Base-by-base conservation (phyloP, 768 basidiomycete genomes). In the Psilocybe tampanensis region DNA sequence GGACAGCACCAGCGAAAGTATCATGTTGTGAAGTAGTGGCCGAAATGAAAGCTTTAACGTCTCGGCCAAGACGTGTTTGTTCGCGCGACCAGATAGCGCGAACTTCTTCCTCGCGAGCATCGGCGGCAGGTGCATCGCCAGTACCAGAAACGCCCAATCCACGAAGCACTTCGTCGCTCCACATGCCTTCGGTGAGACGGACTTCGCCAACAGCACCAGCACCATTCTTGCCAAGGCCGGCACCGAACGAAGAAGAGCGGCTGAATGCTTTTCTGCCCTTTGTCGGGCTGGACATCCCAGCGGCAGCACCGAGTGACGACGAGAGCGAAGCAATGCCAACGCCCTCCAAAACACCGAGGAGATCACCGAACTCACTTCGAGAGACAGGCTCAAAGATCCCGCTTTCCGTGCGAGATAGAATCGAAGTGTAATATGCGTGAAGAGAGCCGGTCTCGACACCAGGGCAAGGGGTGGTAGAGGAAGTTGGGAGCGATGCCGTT, bases 281-380 rank as follows among this genome's bases (percentile, higher is more conserved):
- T 62, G 77, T 82, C 8, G 60, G 41, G 26, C 53, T 58, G 17
- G 76, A 72, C 0, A 82, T 76, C 8, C 79, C 74, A 3, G 72
- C 59, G 19, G 70, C 60, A 56, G 49, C 68, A 58, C 50, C 67
- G 50, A 58, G 67, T 52, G 68, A 74, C 11, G 73, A 76, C 11
- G 76, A 72, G 2, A 80, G 60, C 47, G 78, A 75, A 8, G 89
- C 71, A 7, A 91, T 74, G 2, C 92, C 92, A 7, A 82, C 79
- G 3, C 88, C 89, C 71, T 94, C 92, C 34, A 94, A 72, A 47
- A 93, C 74, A 22, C 83, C 80, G 0, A 89, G 65, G 2, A 94
- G 76, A 61, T 94, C 92, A 0, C 78, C 74, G 60, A 94, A 92
- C 63, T 93, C 91, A 66, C 83, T 89, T 8, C 89, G 79, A 9